Evolutionary conservation across 352 stramenopile species (phyloP).

Genomic region (Globisporangium viniferum): DNA sequence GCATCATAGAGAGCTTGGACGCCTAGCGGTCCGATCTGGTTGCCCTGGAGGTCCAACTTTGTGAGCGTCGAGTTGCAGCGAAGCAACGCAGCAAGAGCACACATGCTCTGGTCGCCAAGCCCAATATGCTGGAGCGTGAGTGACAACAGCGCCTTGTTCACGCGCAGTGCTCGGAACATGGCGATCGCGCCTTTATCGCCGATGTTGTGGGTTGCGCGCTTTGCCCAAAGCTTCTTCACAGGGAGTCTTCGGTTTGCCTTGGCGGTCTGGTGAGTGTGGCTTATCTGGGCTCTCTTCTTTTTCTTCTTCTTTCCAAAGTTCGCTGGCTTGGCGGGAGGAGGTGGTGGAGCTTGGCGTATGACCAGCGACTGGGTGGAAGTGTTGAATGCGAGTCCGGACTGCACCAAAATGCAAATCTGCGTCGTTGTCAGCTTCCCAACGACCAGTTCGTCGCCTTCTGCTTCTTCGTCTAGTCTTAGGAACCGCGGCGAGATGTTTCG

Average conservation of each 20-base stretch:
- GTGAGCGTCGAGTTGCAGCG: constrained; percentile 58
- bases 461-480: constrained; percentile 33
- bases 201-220: constrained; percentile 14
- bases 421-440: constrained; percentile 21
- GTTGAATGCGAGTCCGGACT: constrained; percentile 40
- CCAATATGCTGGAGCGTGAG: constrained; percentile 46
- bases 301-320: constrained; percentile 10
- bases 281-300: constrained; percentile 8
- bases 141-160: constrained; percentile 45
- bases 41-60: constrained; percentile 45
- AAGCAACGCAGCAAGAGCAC: constrained; percentile 56
- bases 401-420: constrained; percentile 30
- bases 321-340: constrained; percentile 11
- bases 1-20: constrained; percentile 50
- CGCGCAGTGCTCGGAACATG: constrained; percentile 49
- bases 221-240: not conserved
- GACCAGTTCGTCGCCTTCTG: constrained; percentile 8
- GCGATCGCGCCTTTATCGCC: constrained; percentile 30
- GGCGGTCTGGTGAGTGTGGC: not conserved
- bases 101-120: constrained; percentile 49
- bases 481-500: constrained; percentile 42
- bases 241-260: not conserved
- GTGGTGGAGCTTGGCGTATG: constrained; percentile 22
- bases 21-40: constrained; percentile 47
- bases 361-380: constrained; percentile 31